These are phyloP conservation scores for Vitis vinifera DNA, from an alignment of 164 flowering plant genomes.

Conservation along the genomic window DNA sequence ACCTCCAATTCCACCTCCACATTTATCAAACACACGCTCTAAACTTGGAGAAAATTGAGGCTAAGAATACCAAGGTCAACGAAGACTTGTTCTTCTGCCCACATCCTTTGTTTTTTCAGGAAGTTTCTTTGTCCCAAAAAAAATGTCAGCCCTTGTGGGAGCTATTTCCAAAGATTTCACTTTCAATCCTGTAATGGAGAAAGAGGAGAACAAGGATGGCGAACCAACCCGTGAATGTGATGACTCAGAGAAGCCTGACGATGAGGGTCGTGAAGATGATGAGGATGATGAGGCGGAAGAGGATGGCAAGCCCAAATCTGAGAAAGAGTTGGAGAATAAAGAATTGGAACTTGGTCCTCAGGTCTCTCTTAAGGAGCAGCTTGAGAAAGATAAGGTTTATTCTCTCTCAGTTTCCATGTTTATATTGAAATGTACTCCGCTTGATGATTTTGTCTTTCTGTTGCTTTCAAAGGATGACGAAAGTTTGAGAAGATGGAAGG, in stretches of 20 bases:
- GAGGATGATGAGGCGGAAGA: slow-evolving; percentile 29
- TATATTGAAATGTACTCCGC: neutral
- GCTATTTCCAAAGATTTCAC: slow-evolving; percentile 26
- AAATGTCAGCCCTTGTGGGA: slow-evolving; percentile 33
- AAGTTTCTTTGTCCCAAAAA: no score
- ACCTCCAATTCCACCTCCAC: no score
- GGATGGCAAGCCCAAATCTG: slow-evolving; percentile 3
- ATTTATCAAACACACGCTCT: no score
- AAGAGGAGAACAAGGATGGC: slow-evolving; percentile 16
- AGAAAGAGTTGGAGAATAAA: slow-evolving; percentile 12
- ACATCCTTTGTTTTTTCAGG: no score
- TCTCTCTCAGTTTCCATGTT: slow-evolving; percentile 1
- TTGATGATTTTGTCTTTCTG: neutral
- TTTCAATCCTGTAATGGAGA: slow-evolving; percentile 22
- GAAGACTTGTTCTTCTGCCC: no score
- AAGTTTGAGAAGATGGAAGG: slow-evolving; percentile 57
- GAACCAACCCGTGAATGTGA: neutral
- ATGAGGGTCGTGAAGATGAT: slow-evolving; percentile 18
- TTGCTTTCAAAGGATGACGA: slow-evolving; percentile 40
- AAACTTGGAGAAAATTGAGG: no score
- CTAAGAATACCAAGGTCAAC: no score
- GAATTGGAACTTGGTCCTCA: slow-evolving; percentile 42
- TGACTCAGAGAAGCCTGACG: slow-evolving; percentile 14
- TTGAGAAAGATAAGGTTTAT: slow-evolving; percentile 50
- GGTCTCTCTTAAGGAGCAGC: slow-evolving; percentile 47